phyloP scores from a whole-genome alignment of 2,329 filamentous ascomycete genomes.

The Penicillium polonicum region DNA sequence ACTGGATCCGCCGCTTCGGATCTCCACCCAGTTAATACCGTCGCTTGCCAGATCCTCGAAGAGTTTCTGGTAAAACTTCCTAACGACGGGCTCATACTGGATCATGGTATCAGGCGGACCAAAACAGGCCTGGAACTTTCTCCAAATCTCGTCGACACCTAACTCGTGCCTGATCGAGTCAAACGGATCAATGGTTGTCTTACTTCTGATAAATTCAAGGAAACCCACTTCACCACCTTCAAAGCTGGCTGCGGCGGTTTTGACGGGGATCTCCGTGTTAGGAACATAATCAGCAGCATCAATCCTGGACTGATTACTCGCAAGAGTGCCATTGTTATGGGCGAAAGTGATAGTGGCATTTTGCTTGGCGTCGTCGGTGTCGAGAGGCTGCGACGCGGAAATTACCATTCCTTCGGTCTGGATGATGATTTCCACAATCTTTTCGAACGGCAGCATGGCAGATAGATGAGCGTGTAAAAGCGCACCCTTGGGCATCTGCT shows the following conservation, averaged over 20 bases:
- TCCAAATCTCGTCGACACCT: background rate
- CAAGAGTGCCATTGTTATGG: background rate
- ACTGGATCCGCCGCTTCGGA: conserved; percentile 70
- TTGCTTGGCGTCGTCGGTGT: background rate
- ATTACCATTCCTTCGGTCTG: background rate
- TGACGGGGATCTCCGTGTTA: background rate
- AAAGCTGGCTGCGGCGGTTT: background rate
- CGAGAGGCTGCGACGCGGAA: background rate
- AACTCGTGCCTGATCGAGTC: background rate
- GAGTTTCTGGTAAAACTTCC: conserved; percentile 60
- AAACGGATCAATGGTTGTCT: background rate
- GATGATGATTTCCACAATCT: background rate
- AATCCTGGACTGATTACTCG: background rate
- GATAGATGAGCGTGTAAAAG: conserved; percentile 73
- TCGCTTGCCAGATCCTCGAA: conserved; percentile 70
- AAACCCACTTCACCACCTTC: background rate
- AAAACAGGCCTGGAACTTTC: background rate
- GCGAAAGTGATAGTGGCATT: background rate
- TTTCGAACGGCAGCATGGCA: conserved; percentile 79
- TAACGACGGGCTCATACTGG: background rate
- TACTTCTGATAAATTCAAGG: background rate
- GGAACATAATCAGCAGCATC: background rate
- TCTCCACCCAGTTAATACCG: conserved; percentile 77
- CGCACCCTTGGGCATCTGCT: conserved; percentile 77
- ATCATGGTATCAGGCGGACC: background rate